phyloP scores from a whole-genome alignment of 495 filamentous ascomycete genomes.

The Penicillium alfredii region DNA sequence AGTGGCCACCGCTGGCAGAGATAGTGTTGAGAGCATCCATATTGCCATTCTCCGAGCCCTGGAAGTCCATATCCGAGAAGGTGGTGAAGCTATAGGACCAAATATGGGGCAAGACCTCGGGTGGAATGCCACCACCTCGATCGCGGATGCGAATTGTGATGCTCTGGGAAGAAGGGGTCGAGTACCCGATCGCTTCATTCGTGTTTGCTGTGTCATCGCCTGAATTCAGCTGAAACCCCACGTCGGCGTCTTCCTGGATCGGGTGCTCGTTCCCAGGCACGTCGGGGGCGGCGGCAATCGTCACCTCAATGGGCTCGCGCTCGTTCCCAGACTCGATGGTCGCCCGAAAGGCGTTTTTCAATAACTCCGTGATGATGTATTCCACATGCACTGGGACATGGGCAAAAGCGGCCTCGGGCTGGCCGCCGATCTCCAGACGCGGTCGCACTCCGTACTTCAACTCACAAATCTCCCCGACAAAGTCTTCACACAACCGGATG shows the following conservation, averaged over 20 bases:
- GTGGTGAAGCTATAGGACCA: slow-evolving; percentile 97
- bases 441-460: slow-evolving; percentile 90
- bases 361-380: slow-evolving; percentile 91
- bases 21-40: slow-evolving; percentile 68
- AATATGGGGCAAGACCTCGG: slow-evolving; percentile 75
- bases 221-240: slow-evolving; percentile 27
- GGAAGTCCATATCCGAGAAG: slow-evolving; percentile 61
- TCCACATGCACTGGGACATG: slow-evolving; percentile 93
- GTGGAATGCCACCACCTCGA: slow-evolving; percentile 84
- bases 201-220: slow-evolving; percentile 26
- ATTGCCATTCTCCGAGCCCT: slow-evolving; percentile 35
- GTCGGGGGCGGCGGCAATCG: slow-evolving; percentile 80
- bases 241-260: slow-evolving; percentile 23
- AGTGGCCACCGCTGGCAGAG: slow-evolving; percentile 57
- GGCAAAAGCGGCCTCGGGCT: slow-evolving; percentile 74
- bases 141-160: slow-evolving; percentile 95
- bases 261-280: slow-evolving; percentile 26
- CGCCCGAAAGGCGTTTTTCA: slow-evolving; percentile 95
- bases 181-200: slow-evolving; percentile 33
- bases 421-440: slow-evolving; percentile 70
- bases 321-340: slow-evolving; percentile 76
- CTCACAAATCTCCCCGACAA: slow-evolving; percentile 94
- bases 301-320: slow-evolving; percentile 79
- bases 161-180: slow-evolving; percentile 60
- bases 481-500: slow-evolving; percentile 74